These are phyloP conservation scores for Wickerhamomyces silvicola DNA, from an alignment of 805 yeast species.

Conservation along the genomic window DNA sequence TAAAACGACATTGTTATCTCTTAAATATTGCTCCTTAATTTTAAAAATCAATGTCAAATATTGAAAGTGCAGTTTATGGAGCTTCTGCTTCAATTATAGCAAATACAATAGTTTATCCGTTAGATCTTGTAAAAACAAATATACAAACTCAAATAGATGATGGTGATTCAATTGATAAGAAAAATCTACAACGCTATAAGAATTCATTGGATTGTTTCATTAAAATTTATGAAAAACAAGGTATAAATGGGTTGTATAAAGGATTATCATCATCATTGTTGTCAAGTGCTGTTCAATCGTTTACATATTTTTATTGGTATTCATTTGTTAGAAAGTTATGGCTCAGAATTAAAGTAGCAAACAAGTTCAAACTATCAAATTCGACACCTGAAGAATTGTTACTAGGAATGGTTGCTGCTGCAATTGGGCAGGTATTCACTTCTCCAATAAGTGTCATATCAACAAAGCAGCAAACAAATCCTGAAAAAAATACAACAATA, in stretches of 20 bases:
- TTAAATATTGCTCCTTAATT: too few species aligned
- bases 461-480: conserved; percentile 54
- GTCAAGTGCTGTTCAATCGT: conserved; percentile 72
- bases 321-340: conserved; percentile 58
- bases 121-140: conserved; percentile 71
- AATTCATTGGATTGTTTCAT: conserved; percentile 57
- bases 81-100: conserved; percentile 79
- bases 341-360: conserved; percentile 30
- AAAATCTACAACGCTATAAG: conserved; percentile 34
- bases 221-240: conserved; percentile 51
- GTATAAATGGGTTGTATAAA: conserved; percentile 62
- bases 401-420: conserved; percentile 77
- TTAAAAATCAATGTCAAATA: conserved; percentile 31
- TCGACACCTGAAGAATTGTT: conserved; percentile 62
- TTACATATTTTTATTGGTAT: conserved; percentile 86
- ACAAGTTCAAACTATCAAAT: conserved; percentile 20
- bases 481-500: conserved; percentile 27
- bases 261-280: conserved; percentile 63
- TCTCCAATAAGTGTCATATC: conserved; percentile 77
- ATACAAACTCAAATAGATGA: conserved; percentile 57
- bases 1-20: too few species aligned
- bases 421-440: conserved; percentile 72
- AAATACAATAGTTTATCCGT: conserved; percentile 71
- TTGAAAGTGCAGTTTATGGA: conserved; percentile 78
- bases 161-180: conserved; percentile 4